These are phyloP conservation scores for Podila epicladia DNA, from an alignment of 192 early-diverging fungal species.

Conservation along the genomic window DNA sequence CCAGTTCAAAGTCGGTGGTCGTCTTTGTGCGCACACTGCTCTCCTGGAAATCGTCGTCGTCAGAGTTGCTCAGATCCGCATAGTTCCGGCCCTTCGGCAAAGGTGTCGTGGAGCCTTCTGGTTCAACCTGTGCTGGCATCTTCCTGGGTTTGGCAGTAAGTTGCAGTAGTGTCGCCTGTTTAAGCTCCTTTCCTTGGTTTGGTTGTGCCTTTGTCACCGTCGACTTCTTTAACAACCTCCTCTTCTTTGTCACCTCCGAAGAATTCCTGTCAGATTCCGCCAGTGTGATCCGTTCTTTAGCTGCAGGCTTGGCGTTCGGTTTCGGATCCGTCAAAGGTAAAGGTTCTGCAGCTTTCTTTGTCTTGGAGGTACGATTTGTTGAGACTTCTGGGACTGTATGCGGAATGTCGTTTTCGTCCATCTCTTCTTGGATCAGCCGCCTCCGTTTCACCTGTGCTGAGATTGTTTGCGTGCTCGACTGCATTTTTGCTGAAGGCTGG, in stretches of 20 bases:
- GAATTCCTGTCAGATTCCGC: neutral
- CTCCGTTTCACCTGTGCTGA: slow-evolving; percentile 3
- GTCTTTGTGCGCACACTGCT: neutral
- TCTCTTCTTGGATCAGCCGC: slow-evolving; percentile 41
- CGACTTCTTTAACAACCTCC: neutral
- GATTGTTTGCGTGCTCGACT: neutral
- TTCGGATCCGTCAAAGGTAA: too few relatives aligned
- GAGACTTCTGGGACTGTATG: neutral
- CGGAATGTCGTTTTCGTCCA: slow-evolving; percentile 42
- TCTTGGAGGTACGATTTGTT: neutral
- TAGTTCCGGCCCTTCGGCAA: too few relatives aligned
- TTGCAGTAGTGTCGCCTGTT: slow-evolving; percentile 30
- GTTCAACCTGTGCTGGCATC: neutral
- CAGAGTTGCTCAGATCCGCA: too few relatives aligned
- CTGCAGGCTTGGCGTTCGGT: too few relatives aligned
- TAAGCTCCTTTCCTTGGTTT: neutral
- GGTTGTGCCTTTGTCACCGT: neutral
- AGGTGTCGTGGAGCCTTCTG: neutral
- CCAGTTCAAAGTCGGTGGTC: too few relatives aligned
- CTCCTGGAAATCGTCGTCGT: slow-evolving; percentile 1
- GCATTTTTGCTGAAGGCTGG: neutral
- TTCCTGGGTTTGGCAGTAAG: neutral
- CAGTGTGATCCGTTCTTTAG: neutral
- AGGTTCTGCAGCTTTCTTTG: too few relatives aligned
- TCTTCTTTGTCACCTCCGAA: neutral